A percentile compares a stretch with the other conserved stretches of the same genome.
These are phyloP conservation scores for Saccharomycopsis babjevae DNA, from an alignment of 805 yeast genomes.

Conservation along the genomic window DNA sequence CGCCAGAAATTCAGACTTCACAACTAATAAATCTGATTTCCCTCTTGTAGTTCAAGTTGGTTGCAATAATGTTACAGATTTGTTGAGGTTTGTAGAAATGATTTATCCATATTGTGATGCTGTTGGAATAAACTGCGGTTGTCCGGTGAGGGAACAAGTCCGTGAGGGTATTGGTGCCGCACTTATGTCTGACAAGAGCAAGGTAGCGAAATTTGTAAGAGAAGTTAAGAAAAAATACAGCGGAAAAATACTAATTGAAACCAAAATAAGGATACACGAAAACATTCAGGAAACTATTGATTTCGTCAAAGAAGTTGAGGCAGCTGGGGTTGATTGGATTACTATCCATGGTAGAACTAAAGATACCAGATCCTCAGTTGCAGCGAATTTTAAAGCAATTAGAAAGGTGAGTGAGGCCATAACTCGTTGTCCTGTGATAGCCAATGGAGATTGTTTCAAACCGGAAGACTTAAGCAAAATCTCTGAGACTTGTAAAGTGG, in stretches of 20 bases:
- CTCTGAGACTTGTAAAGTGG: conserved; percentile 57
- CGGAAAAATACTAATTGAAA: conserved; percentile 63
- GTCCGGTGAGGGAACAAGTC: conserved; percentile 92
- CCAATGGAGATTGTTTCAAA: conserved; percentile 89
- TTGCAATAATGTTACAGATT: conserved; percentile 71
- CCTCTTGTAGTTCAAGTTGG: conserved; percentile 87
- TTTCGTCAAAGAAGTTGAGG: conserved; percentile 66
- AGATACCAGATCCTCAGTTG: conserved; percentile 72
- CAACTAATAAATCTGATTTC: conserved; percentile 62
- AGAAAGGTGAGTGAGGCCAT: conserved; percentile 44
- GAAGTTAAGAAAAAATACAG: conserved; percentile 76
- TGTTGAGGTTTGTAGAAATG: conserved; percentile 77
- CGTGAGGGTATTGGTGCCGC: conserved; percentile 97
- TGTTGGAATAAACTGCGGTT: conserved; percentile 91
- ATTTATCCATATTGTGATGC: conserved; percentile 89
- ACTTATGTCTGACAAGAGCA: conserved; percentile 70
- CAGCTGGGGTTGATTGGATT: conserved; percentile 85
- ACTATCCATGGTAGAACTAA: conserved; percentile 91
- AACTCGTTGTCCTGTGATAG: conserved; percentile 70
- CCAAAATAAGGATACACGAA: conserved; percentile 81
- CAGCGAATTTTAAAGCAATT: conserved; percentile 79
- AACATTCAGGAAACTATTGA: conserved; percentile 62
- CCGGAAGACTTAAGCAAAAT: conserved; percentile 56
- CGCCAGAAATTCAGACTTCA: conserved; percentile 78
- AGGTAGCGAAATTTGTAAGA: conserved; percentile 72